Percentiles rank a stretch among this genome's conserved stretches.
Evolutionary conservation across 1,139 yeast genomes (phyloP).

Genomic region (Pichia cactophila): DNA sequence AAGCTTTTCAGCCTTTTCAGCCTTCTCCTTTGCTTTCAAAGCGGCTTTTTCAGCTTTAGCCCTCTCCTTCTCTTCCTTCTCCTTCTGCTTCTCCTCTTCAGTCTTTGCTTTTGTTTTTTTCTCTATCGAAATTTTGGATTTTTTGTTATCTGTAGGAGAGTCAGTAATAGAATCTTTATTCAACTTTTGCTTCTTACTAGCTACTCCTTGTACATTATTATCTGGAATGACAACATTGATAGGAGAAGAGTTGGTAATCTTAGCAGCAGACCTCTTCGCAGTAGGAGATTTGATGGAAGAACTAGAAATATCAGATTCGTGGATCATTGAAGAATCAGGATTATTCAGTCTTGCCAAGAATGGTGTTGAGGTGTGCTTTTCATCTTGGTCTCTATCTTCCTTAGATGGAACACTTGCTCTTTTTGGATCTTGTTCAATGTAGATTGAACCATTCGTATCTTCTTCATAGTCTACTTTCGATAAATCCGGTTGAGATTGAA

Average conservation of each 20-base stretch:
- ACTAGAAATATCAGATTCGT: slow-evolving; percentile 7
- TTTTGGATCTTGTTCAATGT: slow-evolving; percentile 9
- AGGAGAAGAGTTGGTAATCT: neutral
- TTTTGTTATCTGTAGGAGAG: neutral
- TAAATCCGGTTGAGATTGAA: slow-evolving; percentile 26
- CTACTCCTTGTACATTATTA: neutral
- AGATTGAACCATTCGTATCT: slow-evolving; percentile 11
- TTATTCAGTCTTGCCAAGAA: slow-evolving; percentile 1
- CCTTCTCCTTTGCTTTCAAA: neutral
- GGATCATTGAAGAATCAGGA: slow-evolving; percentile 7
- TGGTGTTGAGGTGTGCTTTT: slow-evolving; percentile 1
- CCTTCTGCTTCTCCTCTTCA: neutral
- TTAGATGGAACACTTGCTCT: slow-evolving; percentile 25
- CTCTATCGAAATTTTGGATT: neutral
- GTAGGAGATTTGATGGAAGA: slow-evolving; percentile 6
- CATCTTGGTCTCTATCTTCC: slow-evolving; percentile 16
- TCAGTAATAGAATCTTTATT: neutral
- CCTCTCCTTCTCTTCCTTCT: neutral
- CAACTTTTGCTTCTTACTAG: neutral
- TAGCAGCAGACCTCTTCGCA: neutral
- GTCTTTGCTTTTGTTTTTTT: neutral
- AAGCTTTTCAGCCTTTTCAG: neutral
- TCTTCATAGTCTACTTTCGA: slow-evolving; percentile 22
- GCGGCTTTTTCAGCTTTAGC: slow-evolving; percentile 1
- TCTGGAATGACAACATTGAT: neutral